Conservation (phyloP, 345 rosid species). For the Populus euphratica region DNA sequence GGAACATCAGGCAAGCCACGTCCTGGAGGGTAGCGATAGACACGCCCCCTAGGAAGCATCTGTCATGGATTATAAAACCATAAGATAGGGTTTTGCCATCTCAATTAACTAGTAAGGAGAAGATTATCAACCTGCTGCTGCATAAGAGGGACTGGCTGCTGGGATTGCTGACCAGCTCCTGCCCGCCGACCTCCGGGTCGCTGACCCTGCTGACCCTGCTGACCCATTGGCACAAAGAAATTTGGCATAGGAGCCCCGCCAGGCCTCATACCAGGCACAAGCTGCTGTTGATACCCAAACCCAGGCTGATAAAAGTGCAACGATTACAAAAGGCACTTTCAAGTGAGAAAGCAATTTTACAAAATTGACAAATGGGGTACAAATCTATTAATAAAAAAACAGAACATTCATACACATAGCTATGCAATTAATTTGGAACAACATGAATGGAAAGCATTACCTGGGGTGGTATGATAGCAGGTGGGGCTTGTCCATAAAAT, state of each 20-base stretch:
- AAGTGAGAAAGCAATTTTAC: background rate
- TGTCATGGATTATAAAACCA: constrained; percentile 8
- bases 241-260: constrained; percentile 70
- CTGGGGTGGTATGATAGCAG: constrained; percentile 79
- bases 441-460: constrained; percentile 26
- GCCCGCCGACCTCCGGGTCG: constrained; percentile 75
- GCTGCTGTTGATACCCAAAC: constrained; percentile 91
- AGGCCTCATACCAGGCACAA: constrained; percentile 90
- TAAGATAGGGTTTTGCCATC: background rate
- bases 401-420: background rate
- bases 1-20: constrained; percentile 73
- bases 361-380: background rate
- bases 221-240: constrained; percentile 89
- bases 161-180: constrained; percentile 67
- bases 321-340: background rate
- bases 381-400: too few species aligned
- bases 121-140: constrained; percentile 62
- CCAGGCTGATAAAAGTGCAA: constrained; percentile 51
- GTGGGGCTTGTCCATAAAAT: constrained; percentile 85
- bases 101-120: background rate
- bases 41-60: constrained; percentile 85
- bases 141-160: constrained; percentile 75
- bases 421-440: background rate
- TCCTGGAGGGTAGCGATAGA: constrained; percentile 70
- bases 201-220: constrained; percentile 82